Percentiles rank a stretch among this genome's conserved stretches.
Evolutionary conservation across 768 basidiomycete genomes (phyloP).

Genomic region (Boletus fagicola): DNA sequence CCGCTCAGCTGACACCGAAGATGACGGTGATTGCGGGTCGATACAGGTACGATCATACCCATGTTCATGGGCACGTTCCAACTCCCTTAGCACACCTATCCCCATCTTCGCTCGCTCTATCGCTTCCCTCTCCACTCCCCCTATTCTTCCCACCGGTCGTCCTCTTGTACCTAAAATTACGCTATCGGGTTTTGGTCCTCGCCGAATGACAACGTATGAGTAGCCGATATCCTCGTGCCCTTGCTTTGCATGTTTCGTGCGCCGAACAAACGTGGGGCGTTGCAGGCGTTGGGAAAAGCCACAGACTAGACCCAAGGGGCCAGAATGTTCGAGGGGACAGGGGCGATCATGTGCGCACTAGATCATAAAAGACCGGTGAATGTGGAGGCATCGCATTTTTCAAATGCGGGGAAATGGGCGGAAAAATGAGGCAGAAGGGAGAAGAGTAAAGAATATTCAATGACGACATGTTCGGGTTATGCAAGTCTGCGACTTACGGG

Average conservation of each 20-base stretch:
- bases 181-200: conserved; percentile 64
- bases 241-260: conserved; percentile 79
- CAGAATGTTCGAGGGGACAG: conserved; percentile 74
- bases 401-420: conserved; percentile 17
- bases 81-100: conserved; percentile 24
- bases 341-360: conserved; percentile 89
- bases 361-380: conserved; percentile 3
- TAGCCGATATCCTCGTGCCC: conserved; percentile 89
- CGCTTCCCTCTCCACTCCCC: conserved; percentile 31
- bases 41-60: conserved; percentile 12
- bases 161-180: conserved; percentile 4
- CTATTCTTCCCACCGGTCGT: conserved; percentile 26
- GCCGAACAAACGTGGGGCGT: conserved; percentile 79
- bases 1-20: conserved; percentile 13
- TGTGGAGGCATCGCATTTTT: conserved; percentile 11
- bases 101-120: conserved; percentile 26
- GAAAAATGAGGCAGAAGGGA: background rate
- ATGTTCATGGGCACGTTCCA: conserved; percentile 23
- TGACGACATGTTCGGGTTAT: background rate
- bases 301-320: conserved; percentile 57
- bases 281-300: conserved; percentile 87
- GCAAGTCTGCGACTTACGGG: conserved; percentile 55
- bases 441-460: background rate
- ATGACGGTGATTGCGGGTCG: conserved; percentile 29
- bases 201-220: conserved; percentile 85